Conservation (phyloP, 2,329 filamentous ascomycete species). For the Akanthomyces lecanii region DNA sequence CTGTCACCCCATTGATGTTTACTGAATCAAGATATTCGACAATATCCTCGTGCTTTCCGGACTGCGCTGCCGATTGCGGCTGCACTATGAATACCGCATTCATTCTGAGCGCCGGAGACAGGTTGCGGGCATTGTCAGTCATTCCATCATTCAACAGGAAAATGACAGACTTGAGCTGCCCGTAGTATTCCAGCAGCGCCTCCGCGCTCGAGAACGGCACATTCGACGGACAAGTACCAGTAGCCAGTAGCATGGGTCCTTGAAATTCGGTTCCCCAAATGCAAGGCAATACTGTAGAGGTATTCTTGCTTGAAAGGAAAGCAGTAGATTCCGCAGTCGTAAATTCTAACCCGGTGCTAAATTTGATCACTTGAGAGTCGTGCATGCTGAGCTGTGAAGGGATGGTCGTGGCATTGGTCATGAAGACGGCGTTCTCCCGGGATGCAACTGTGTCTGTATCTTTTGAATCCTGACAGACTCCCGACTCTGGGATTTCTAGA, state of each 20-base stretch:
- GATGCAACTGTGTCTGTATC: not conserved
- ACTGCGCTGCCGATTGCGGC: slow-evolving; percentile 5
- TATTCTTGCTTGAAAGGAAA: not conserved
- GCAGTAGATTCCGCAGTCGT: not conserved
- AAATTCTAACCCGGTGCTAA: slow-evolving; percentile 15
- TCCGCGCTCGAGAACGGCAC: slow-evolving; percentile 9
- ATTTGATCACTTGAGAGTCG: slow-evolving; percentile 7
- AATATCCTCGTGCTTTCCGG: slow-evolving; percentile 13
- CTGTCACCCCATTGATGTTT: slow-evolving; percentile 22
- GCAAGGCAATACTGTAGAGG: slow-evolving; percentile 20
- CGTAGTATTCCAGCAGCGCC: slow-evolving; percentile 16
- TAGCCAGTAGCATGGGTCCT: slow-evolving; percentile 21
- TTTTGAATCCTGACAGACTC: not conserved
- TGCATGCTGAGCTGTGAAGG: not conserved
- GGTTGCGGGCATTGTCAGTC: slow-evolving; percentile 20
- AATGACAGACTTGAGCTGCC: slow-evolving; percentile 11
- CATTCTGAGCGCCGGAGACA: slow-evolving; percentile 16
- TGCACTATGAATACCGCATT: slow-evolving; percentile 20
- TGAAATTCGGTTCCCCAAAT: slow-evolving; percentile 20
- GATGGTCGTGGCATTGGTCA: not conserved
- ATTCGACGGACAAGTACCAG: slow-evolving; percentile 17
- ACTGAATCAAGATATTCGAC: slow-evolving; percentile 17
- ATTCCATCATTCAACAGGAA: slow-evolving; percentile 20
- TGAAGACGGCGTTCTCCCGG: not conserved
- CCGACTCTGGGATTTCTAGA: too few species aligned